Conservation (phyloP, 179 eudicot species). For the Gypsophila paniculata region DNA sequence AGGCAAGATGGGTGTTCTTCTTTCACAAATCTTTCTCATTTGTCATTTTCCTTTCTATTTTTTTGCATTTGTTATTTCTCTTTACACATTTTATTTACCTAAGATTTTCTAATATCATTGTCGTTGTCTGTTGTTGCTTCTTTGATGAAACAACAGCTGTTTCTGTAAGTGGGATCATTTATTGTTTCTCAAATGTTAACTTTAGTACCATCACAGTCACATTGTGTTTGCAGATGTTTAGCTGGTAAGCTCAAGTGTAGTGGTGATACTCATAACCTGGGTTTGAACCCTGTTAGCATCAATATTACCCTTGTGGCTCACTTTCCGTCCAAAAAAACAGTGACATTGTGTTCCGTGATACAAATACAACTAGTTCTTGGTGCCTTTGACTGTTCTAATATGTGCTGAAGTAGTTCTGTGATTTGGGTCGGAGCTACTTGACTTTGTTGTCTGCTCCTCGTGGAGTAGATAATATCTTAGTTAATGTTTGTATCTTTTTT, state of each 20-base stretch:
- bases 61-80: not conserved
- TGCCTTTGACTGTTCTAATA: not conserved
- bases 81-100: not conserved
- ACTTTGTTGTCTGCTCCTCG: not conserved
- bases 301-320: too few relatives aligned
- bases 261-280: too few relatives aligned
- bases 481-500: not conserved
- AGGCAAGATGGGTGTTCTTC: not conserved
- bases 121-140: not conserved
- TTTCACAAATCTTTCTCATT: too few relatives aligned
- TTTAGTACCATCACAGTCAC: not conserved
- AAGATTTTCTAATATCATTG: not conserved
- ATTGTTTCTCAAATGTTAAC: not conserved
- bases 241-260: too few relatives aligned
- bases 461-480: not conserved
- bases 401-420: not conserved
- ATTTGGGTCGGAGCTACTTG: not conserved
- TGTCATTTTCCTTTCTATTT: not conserved
- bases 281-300: too few relatives aligned
- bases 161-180: not conserved
- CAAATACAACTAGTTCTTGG: not conserved
- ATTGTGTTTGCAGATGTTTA: not conserved
- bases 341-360: not conserved
- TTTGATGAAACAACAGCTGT: not conserved
- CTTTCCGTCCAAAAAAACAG: not conserved